Conservation (phyloP, 2,329 filamentous ascomycete species). For the Pestalotiopsis sp. region DNA sequence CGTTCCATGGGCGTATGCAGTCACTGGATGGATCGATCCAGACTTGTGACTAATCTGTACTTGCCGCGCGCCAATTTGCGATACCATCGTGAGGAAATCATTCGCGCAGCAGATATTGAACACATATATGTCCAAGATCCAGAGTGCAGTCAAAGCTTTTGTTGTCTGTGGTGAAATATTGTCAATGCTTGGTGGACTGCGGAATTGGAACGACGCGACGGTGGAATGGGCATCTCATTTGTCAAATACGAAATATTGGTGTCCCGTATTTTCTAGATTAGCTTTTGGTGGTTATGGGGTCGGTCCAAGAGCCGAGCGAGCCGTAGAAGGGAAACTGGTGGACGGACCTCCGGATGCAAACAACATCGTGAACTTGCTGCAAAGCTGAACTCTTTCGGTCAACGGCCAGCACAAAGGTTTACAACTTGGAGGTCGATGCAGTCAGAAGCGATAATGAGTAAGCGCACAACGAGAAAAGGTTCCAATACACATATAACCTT, state of each 20-base stretch:
- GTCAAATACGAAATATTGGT: not conserved
- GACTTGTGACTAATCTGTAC: not conserved
- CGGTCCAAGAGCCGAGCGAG: not conserved
- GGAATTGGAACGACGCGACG: not conserved
- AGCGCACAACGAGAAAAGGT: no score
- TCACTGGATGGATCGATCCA: not conserved
- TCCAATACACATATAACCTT: not conserved
- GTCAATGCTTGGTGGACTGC: not conserved
- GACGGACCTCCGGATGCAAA: not conserved
- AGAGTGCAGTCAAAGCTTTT: not conserved
- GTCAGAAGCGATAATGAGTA: no score
- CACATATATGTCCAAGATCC: not conserved
- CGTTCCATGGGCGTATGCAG: not conserved
- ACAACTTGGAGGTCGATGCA: no score
- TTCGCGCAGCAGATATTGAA: not conserved
- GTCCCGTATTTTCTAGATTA: not conserved
- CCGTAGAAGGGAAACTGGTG: not conserved
- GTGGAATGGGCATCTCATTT: not conserved
- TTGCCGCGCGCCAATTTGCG: not conserved
- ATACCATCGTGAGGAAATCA: not conserved
- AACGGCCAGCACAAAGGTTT: no score
- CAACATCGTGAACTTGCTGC: not conserved
- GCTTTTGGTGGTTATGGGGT: not conserved
- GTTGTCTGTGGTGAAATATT: not conserved
- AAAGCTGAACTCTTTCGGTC: not conserved